Percentiles rank a stretch among this genome's conserved stretches.
phyloP scores from a whole-genome alignment of 1,284 basidiomycete genomes.

The Cryptococcus jaspeensis region DNA sequence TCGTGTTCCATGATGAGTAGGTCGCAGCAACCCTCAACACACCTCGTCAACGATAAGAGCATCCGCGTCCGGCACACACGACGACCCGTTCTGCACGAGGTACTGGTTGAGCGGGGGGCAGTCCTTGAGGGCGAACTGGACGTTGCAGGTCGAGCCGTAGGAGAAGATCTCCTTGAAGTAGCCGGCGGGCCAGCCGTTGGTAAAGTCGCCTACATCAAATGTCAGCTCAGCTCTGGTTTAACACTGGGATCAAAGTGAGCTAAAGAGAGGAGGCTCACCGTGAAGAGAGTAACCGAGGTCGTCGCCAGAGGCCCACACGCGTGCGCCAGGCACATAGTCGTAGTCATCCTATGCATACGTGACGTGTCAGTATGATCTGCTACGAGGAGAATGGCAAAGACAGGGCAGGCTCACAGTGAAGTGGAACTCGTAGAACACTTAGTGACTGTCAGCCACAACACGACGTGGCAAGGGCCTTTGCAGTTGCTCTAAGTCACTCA shows the following conservation, averaged over 20 bases:
- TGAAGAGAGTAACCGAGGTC: conserved; percentile 20
- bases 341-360: conserved; percentile 6
- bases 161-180: conserved; percentile 17
- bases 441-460: not conserved
- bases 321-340: conserved; percentile 9
- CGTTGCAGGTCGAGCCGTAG: conserved; percentile 13
- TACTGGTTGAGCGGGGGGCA: conserved; percentile 18
- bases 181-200: conserved; percentile 20
- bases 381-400: not conserved
- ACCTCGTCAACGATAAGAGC: conserved; percentile 21
- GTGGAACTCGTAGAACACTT: conserved; percentile 35
- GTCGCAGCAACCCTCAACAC: too few species aligned
- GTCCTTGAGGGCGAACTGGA: conserved; percentile 18
- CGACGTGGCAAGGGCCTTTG: too few species aligned
- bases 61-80: conserved; percentile 11
- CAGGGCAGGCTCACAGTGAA: conserved; percentile 10
- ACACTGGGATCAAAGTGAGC: not conserved
- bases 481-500: conserved; percentile 2
- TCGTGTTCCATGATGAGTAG: too few species aligned
- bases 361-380: conserved; percentile 6
- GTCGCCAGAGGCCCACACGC: conserved; percentile 21
- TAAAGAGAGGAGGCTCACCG: conserved; percentile 5
- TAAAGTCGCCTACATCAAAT: conserved; percentile 15
- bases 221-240: not conserved
- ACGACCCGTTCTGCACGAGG: conserved; percentile 3